phyloP scores from a whole-genome alignment of 2,329 filamentous ascomycete species.

The Emergomyces orientalis region DNA sequence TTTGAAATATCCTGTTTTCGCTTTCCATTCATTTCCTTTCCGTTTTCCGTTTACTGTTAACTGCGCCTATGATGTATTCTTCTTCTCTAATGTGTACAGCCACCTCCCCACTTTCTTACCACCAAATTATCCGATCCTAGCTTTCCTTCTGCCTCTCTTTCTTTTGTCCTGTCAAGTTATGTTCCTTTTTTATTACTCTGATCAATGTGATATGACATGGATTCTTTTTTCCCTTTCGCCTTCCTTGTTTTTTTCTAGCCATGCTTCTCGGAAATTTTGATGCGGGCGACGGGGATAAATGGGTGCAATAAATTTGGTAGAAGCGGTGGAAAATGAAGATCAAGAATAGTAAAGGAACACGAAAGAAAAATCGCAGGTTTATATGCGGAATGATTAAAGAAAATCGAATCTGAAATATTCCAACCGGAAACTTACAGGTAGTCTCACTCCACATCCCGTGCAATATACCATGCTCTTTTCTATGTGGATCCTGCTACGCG shows the following conservation, averaged over 20 bases:
- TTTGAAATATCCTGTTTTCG: not conserved
- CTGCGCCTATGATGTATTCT: constrained; percentile 1
- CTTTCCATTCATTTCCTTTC: constrained; percentile 12
- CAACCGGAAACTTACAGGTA: not conserved
- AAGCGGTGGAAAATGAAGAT: not conserved
- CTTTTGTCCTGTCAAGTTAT: constrained; percentile 14
- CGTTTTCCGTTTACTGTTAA: not conserved
- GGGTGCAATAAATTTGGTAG: not conserved
- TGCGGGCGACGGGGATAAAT: not conserved
- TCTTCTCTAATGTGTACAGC: constrained; percentile 3
- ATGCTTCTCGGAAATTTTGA: not conserved
- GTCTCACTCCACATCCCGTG: not conserved
- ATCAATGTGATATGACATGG: constrained; percentile 4
- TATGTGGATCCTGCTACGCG: not conserved
- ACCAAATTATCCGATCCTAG: constrained; percentile 13
- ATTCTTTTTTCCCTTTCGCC: constrained; percentile 4
- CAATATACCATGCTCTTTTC: not conserved
- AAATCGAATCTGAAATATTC: not conserved
- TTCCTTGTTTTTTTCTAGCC: not conserved
- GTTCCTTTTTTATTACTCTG: constrained; percentile 10
- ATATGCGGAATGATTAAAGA: not conserved
- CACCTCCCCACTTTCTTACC: not conserved
- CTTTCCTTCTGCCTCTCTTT: constrained; percentile 19
- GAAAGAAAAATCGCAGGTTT: not conserved
- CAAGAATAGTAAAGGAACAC: not conserved